Evolutionary conservation across 1,284 basidiomycete species (phyloP).

Genomic region (Ganoderma lingzhi): DNA sequence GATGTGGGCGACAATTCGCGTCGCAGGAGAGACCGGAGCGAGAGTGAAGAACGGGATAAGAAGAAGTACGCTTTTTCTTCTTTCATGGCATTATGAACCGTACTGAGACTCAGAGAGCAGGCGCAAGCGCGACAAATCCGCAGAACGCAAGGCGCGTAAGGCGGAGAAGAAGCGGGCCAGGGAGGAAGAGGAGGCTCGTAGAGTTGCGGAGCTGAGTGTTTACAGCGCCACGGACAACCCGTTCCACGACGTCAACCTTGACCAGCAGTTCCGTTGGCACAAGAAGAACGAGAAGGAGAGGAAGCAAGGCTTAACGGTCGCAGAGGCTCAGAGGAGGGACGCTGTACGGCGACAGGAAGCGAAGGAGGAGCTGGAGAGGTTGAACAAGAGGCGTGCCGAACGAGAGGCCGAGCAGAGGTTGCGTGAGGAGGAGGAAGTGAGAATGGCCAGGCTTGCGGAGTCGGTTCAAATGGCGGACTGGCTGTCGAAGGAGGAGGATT

Average conservation of each 20-base stretch:
- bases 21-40: constrained; percentile 50
- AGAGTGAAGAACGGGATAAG: constrained; percentile 46
- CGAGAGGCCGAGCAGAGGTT: constrained; percentile 89
- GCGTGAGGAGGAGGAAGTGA: constrained; percentile 91
- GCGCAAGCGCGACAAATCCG: constrained; percentile 82
- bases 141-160: constrained; percentile 80
- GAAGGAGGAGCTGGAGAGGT: constrained; percentile 92
- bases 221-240: constrained; percentile 97
- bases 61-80: constrained; percentile 64
- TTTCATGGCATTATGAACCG: constrained; percentile 1
- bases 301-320: constrained; percentile 84
- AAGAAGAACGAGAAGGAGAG: constrained; percentile 98
- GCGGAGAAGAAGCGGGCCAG: constrained; percentile 82
- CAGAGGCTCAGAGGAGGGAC: constrained; percentile 86
- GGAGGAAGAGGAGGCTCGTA: constrained; percentile 88
- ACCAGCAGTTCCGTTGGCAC: constrained; percentile 97
- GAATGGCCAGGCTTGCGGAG: constrained; percentile 90
- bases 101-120: constrained; percentile 46
- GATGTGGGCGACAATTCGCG: constrained; percentile 43
- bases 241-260: constrained; percentile 96
- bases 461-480: constrained; percentile 98
- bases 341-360: constrained; percentile 87
- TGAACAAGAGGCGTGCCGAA: constrained; percentile 91
- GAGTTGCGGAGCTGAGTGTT: constrained; percentile 88
- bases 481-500: constrained; percentile 97